Evolutionary conservation across 2,329 filamentous ascomycete genomes (phyloP).

Genomic region (Phialophora verrucosa): DNA sequence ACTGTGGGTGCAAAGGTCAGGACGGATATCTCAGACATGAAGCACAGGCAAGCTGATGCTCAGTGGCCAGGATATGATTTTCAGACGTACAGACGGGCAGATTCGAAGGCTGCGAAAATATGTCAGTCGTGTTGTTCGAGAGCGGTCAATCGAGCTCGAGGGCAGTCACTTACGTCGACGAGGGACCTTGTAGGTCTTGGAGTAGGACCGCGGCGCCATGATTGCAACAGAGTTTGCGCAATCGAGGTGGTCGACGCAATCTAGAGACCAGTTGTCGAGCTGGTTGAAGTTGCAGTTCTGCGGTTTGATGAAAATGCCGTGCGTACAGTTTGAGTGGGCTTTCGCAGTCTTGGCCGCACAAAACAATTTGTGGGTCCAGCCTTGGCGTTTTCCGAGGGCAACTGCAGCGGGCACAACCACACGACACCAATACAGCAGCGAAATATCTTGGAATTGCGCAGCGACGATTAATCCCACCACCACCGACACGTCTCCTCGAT

Average conservation of each 20-base stretch:
- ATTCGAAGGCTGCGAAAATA: slow-evolving; percentile 77
- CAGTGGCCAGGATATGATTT: slow-evolving; percentile 77
- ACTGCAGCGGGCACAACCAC: slow-evolving; percentile 20
- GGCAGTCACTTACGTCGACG: slow-evolving; percentile 68
- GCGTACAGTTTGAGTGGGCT: slow-evolving; percentile 16
- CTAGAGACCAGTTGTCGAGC: background rate
- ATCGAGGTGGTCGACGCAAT: slow-evolving; percentile 38
- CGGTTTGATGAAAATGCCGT: background rate
- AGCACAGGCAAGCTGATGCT: slow-evolving; percentile 96
- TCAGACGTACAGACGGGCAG: slow-evolving; percentile 96
- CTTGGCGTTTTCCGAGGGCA: slow-evolving; percentile 18
- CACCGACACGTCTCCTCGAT: slow-evolving; percentile 57
- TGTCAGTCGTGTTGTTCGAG: slow-evolving; percentile 46
- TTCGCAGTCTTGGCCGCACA: slow-evolving; percentile 8
- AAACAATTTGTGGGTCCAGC: slow-evolving; percentile 10
- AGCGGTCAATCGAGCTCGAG: slow-evolving; percentile 4
- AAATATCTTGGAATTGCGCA: slow-evolving; percentile 20
- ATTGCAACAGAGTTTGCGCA: slow-evolving; percentile 44
- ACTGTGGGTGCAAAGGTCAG: slow-evolving; percentile 71
- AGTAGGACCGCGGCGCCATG: slow-evolving; percentile 74
- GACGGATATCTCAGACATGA: slow-evolving; percentile 78
- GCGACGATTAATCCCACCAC: slow-evolving; percentile 47
- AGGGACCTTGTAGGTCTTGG: slow-evolving; percentile 99
- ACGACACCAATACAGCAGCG: slow-evolving; percentile 11
- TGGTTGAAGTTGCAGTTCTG: slow-evolving; percentile 36